Evolutionary conservation across 768 basidiomycete genomes (phyloP).

Genomic region (Gymnopilus junonius): DNA sequence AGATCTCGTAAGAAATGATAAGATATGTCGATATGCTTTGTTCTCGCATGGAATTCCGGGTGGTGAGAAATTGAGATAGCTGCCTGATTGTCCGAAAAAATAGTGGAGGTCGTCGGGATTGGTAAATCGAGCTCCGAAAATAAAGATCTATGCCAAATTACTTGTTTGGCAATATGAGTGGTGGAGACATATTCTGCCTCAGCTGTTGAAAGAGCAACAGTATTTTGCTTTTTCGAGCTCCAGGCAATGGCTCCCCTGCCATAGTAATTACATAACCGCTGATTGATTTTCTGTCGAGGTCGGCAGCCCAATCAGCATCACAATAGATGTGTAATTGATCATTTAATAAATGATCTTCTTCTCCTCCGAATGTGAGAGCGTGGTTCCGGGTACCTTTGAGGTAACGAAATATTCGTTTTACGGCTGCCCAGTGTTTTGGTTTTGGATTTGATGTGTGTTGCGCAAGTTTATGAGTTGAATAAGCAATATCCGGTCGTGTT

Average conservation of each 20-base stretch:
- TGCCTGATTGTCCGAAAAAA: slow-evolving; percentile 20
- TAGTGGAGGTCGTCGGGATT: slow-evolving; percentile 13
- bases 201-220: too few relatives aligned
- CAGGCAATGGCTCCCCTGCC: slow-evolving; percentile 43
- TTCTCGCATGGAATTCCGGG: slow-evolving; percentile 16
- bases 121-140: slow-evolving; percentile 16
- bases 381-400: background rate
- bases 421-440: background rate
- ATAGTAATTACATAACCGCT: slow-evolving; percentile 25
- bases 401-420: background rate
- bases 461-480: background rate
- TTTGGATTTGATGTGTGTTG: background rate
- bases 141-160: slow-evolving; percentile 36
- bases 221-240: slow-evolving; percentile 35
- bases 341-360: background rate
- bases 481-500: slow-evolving; percentile 22
- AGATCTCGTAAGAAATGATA: too few relatives aligned
- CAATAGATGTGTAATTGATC: slow-evolving; percentile 5
- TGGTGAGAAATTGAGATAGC: slow-evolving; percentile 17
- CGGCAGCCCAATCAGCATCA: slow-evolving; percentile 25
- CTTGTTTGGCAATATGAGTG: slow-evolving; percentile 35
- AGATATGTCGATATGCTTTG: slow-evolving; percentile 14
- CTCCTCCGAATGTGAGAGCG: background rate
- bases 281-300: slow-evolving; percentile 19
- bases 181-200: slow-evolving; percentile 46